Conservation (phyloP, 495 filamentous ascomycete genomes). For the Darksidea phi region DNA sequence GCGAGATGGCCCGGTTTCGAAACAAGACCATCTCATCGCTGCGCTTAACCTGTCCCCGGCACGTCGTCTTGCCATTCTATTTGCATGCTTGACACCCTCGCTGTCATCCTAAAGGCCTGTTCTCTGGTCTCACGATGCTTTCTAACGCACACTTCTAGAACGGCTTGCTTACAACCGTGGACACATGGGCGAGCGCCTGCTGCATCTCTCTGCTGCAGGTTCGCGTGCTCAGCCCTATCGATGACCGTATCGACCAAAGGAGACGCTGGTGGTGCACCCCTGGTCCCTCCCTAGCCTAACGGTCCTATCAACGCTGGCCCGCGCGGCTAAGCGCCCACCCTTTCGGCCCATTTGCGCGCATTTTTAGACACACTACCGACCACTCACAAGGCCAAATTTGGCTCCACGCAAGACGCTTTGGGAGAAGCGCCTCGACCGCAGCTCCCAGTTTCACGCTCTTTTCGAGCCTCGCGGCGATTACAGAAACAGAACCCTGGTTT, state of each 20-base stretch:
- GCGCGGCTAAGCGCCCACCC: conserved; percentile 26
- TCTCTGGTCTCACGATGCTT: conserved; percentile 2
- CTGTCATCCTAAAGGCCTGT: conserved; percentile 9
- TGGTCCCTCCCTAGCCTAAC: conserved; percentile 27
- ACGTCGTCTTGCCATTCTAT: conserved; percentile 10
- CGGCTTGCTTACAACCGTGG: conserved; percentile 19
- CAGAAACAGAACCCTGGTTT: conserved; percentile 34
- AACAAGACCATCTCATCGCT: conserved; percentile 22
- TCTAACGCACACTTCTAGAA: conserved; percentile 17
- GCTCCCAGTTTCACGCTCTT: conserved; percentile 16
- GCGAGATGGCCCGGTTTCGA: conserved; percentile 22
- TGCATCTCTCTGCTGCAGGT: conserved; percentile 12
- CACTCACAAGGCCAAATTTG: conserved; percentile 25
- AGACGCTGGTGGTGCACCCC: background rate
- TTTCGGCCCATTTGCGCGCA: conserved; percentile 14
- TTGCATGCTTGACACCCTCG: conserved; percentile 6
- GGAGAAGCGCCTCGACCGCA: conserved; percentile 31
- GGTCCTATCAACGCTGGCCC: conserved; percentile 18
- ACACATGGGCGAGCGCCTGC: background rate
- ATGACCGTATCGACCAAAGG: conserved; percentile 14
- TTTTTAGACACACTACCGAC: conserved; percentile 30
- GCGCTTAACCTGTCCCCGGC: conserved; percentile 8
- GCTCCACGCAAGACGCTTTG: conserved; percentile 14
- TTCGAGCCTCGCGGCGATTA: conserved; percentile 30
- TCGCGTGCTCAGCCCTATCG: conserved; percentile 33